These are phyloP conservation scores for Metschnikowia corniflorae DNA, from an alignment of 805 yeast species.

Conservation along the genomic window DNA sequence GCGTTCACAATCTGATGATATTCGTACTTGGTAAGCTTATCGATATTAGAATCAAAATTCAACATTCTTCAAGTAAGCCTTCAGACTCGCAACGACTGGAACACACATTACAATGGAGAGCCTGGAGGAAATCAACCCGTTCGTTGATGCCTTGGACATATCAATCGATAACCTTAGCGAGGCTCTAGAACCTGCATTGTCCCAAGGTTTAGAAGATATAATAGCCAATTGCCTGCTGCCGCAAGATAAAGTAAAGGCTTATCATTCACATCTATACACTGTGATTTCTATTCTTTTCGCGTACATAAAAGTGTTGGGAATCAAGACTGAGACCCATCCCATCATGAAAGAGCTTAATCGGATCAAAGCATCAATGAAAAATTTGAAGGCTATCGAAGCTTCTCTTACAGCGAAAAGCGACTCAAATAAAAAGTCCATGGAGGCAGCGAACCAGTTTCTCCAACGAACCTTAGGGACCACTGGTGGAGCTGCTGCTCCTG, in stretches of 20 bases:
- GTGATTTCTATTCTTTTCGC: conserved; percentile 56
- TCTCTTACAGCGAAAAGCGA: conserved; percentile 19
- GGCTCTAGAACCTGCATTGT: conserved; percentile 33
- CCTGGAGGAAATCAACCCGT: conserved; percentile 38
- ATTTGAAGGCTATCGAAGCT: conserved; percentile 42
- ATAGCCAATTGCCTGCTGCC: conserved; percentile 20
- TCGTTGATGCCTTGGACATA: conserved; percentile 35
- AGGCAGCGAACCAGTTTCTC: conserved; percentile 45
- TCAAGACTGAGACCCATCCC: conserved; percentile 54
- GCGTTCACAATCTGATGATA: no score
- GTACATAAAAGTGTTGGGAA: conserved; percentile 56
- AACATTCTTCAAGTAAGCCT: no score
- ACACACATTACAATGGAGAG: no score
- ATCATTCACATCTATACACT: conserved; percentile 47
- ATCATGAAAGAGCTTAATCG: conserved; percentile 64
- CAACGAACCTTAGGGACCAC: conserved; percentile 41
- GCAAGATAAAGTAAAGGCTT: conserved; percentile 26
- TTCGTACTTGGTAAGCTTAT: no score
- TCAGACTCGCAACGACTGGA: no score
- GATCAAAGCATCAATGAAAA: conserved; percentile 64
- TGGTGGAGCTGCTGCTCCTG: conserved; percentile 31
- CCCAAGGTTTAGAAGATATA: conserved; percentile 40
- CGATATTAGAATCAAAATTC: no score
- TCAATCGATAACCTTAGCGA: conserved; percentile 35
- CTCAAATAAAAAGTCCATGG: conserved; percentile 21